These are phyloP conservation scores for Claviceps maximensis DNA, from an alignment of 2,329 filamentous ascomycete genomes.

Conservation along the genomic window DNA sequence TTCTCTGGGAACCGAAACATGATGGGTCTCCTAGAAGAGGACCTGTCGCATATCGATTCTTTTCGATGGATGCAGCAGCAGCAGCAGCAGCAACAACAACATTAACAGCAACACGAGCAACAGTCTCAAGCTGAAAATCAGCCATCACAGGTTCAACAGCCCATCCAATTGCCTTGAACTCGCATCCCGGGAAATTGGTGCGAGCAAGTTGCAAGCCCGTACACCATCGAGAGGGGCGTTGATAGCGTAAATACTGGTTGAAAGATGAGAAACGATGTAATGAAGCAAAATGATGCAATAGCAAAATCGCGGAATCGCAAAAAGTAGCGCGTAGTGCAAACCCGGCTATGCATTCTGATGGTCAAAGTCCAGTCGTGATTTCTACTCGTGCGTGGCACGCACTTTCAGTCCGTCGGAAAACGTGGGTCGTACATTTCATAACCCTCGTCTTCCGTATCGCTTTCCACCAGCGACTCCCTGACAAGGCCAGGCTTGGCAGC, in stretches of 20 bases:
- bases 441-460: conserved; percentile 56
- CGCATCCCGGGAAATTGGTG: background rate
- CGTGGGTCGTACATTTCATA: conserved; percentile 56
- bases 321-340: background rate
- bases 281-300: background rate
- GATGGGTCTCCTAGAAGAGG: conserved; percentile 51
- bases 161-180: background rate
- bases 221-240: background rate
- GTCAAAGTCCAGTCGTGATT: background rate
- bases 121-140: conserved; percentile 2
- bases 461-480: conserved; percentile 29
- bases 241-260: background rate
- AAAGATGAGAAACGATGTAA: background rate
- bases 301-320: background rate
- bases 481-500: conserved; percentile 14
- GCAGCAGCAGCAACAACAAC: conserved; percentile 7
- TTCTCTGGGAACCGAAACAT: conserved; percentile 53
- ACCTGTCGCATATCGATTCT: conserved; percentile 34
- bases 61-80: conserved; percentile 19
- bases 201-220: background rate
- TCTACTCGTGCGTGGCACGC: background rate
- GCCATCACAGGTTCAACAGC: background rate
- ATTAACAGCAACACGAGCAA: conserved; percentile 9
- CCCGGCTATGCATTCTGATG: background rate
- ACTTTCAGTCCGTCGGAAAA: conserved; percentile 47